Base-by-base conservation (phyloP, 2,329 filamentous ascomycete species). In the Lasiodiplodia gonubiensis region DNA sequence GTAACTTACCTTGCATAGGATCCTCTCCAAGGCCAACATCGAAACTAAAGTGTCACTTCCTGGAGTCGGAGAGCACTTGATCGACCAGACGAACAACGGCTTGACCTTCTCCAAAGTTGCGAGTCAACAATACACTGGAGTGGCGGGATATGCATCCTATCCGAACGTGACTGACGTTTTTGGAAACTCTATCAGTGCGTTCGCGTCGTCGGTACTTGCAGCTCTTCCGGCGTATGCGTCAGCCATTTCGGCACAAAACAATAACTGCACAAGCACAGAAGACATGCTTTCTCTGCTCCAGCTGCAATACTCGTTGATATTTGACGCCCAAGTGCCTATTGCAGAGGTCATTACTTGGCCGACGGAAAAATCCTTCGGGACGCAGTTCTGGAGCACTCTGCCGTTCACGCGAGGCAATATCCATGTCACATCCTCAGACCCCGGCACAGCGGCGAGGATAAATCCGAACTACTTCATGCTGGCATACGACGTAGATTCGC, bases 401-500 rank as follows among this genome's bases (percentile, higher is more conserved):
- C 64, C 63, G 11, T 67, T 55, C 14, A 5, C 63, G 21, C 80
- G 69, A 74, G 82, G 81, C 2, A 77, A 68, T 18, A 71, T 81
- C 0, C 82, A 84, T 67, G 79, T 84, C 49, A 69, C 69, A 0
- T 82, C 80, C 0, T 52, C 78, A 0, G 73, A 82, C 53, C 74
- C 78, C 0, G 71, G 70, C 0, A 73, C 69, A 1, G 70, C 77
- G 16, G 81, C 82, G 0, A 52, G 69, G 1, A 82, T 85, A 64
- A 80, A 85, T 70, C 78, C 80, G 0, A 76, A 75, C 11, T 83
- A 82, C 55, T 74, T 83, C 57, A 75, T 74, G 8, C 79, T 82
- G 4, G 83, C 84, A 66, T 68, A 81, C 12, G 78, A 83, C 49
- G 67, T 84, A 12, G 73, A 79, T 4, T 78, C 79, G 0, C 76